A percentile compares a stretch with the other conserved stretches of the same genome.
These are phyloP conservation scores for Iris pallida DNA, from an alignment of 116 monocot species.

Conservation along the genomic window DNA sequence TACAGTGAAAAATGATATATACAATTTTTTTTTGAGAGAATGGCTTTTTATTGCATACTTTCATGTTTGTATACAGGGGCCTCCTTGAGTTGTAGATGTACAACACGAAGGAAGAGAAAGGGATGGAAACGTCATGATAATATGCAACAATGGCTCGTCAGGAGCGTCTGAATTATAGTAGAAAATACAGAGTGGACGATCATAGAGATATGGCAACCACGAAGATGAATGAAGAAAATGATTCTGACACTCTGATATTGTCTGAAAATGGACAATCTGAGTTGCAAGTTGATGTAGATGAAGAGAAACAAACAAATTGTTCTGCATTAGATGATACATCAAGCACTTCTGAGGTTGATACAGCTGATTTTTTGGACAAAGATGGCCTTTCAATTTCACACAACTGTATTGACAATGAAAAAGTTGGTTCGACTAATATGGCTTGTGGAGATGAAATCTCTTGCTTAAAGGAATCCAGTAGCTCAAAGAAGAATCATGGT, in stretches of 20 bases:
- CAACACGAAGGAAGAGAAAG: constrained; percentile 43
- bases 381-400: constrained; percentile 13
- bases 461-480: constrained; percentile 24
- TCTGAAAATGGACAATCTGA: constrained; percentile 16
- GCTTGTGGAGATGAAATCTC: constrained; percentile 18
- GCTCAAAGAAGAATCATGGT: constrained; percentile 17
- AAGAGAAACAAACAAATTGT: constrained; percentile 22
- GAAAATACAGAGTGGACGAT: constrained; percentile 47
- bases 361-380: constrained; percentile 1
- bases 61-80: constrained; percentile 26
- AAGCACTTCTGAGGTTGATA: constrained; percentile 9
- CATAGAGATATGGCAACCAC: constrained; percentile 27
- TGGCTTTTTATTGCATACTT: constrained; percentile 26
- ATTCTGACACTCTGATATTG: constrained; percentile 8
- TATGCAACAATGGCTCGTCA: constrained; percentile 77
- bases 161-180: constrained; percentile 70
- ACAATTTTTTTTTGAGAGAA: background rate
- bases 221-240: constrained; percentile 51
- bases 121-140: constrained; percentile 53
- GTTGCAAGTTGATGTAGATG: constrained; percentile 16
- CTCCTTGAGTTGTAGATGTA: constrained; percentile 27
- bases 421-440: constrained; percentile 14
- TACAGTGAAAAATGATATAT: too few species aligned
- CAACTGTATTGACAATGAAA: constrained; percentile 16
- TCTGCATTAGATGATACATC: constrained; percentile 18